phyloP scores from a whole-genome alignment of 805 yeast genomes.

The Barnettozyma vustinii region DNA sequence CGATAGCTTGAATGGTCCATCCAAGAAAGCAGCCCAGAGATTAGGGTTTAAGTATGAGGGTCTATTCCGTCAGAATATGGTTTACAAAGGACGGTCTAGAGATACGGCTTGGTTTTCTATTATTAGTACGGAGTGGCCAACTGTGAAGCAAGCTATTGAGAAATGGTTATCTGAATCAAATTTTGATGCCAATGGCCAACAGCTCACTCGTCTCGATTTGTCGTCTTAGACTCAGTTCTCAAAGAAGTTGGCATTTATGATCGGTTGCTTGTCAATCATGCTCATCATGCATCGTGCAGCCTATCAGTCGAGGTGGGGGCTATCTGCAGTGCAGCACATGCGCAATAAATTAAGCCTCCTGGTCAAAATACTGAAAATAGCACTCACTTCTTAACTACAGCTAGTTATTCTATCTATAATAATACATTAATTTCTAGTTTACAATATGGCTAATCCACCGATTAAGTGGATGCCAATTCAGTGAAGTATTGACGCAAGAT shows the following conservation, averaged over 20 bases:
- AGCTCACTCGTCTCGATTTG: neutral
- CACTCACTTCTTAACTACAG: neutral
- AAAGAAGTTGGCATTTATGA: neutral
- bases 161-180: conserved; percentile 1
- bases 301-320: neutral
- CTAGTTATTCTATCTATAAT: neutral
- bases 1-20: conserved; percentile 4
- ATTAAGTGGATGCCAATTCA: conserved; percentile 46
- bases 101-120: conserved; percentile 8
- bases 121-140: neutral
- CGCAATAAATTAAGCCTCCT: too few relatives aligned
- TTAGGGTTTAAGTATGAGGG: conserved; percentile 6
- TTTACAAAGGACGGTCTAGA: conserved; percentile 2
- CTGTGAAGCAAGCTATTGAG: neutral
- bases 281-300: too few relatives aligned
- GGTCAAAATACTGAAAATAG: neutral
- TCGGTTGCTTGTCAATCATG: too few relatives aligned
- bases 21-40: conserved; percentile 4
- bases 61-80: neutral
- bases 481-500: conserved; percentile 90
- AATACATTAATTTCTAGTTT: conserved; percentile 7
- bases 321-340: too few relatives aligned
- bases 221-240: neutral
- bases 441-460: neutral
- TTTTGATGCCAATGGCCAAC: conserved; percentile 1